Base-by-base conservation (phyloP, 148 eudicot species). In the Silene conica region DNA sequence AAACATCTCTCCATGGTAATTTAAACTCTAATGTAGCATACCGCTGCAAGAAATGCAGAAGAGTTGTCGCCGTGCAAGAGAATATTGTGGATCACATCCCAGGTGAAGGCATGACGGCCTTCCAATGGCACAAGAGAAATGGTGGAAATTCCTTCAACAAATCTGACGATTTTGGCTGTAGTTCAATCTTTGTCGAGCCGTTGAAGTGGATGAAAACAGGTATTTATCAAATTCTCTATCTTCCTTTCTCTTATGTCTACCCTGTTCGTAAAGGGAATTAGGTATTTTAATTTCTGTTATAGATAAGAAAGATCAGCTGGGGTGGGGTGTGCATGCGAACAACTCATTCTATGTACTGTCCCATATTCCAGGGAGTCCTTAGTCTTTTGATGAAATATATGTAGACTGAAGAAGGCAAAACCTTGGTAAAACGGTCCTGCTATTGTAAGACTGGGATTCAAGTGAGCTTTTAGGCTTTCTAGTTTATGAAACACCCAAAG, bases 201-300 rank as follows among this genome's bases (percentile, higher is more conserved):
- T 80, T 94, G 50, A 89, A 91, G 73, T 94, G 98, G 98, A 92
- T 94, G 98, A 89, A 74, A 82, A 67, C 88, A 88, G 97, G 98
- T 92, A 83, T 14, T 16, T 64, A 19, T 41, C 62, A 34, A 21
- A 57, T 68, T 8, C n/a, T 72, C 8, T 59, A 28, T 70, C 60
- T 22, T 64, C 48, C 45, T 43, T 41, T 14, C 61, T 45, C 22
- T 9, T 76, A 3, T 6, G 23, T 57, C 48, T 63, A 6, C 43
- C 20, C 50, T 21, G n/a, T 8, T 20, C 1, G 7, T 31, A n/a
- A 31, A 52, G 52, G 8, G 46, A 34, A 60, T 3, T n/a, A 26
- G 31, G 26, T 52, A 15, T 46, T 11, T 46, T 68, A 20, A 12
- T 7, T 12, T 55, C 19, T 68, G 69, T 28, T 12, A 15, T 21